Percentiles rank a stretch among this genome's conserved stretches.
Conservation (phyloP, 2,329 filamentous ascomycete species). For the Volutella citrinella region DNA sequence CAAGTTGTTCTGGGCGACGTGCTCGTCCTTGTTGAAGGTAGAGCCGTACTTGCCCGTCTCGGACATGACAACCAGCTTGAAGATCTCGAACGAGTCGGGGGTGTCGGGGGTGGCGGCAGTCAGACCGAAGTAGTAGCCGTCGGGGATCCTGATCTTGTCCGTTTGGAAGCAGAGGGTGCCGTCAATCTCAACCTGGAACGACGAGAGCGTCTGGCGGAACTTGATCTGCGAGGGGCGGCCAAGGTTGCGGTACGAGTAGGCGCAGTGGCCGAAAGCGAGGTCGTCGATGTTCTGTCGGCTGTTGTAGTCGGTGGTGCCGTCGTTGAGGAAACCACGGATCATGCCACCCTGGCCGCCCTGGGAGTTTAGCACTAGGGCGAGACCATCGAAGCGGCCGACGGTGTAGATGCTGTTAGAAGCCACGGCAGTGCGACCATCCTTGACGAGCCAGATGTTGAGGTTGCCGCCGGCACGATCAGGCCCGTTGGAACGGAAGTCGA, state of each 20-base stretch:
- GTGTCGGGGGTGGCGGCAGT: constrained; percentile 86
- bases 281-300: constrained; percentile 74
- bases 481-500: constrained; percentile 85
- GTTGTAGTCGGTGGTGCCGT: constrained; percentile 78
- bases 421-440: constrained; percentile 62
- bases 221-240: constrained; percentile 79
- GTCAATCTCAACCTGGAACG: constrained; percentile 79
- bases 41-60: constrained; percentile 37
- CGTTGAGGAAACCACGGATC: constrained; percentile 90
- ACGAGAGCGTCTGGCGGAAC: constrained; percentile 60
- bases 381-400: constrained; percentile 80
- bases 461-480: constrained; percentile 84
- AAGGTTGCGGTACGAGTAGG: constrained; percentile 86
- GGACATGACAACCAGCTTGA: constrained; percentile 75
- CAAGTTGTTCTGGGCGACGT: constrained; percentile 27
- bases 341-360: constrained; percentile 76
- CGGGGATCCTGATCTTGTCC: constrained; percentile 72
- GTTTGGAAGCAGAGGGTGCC: constrained; percentile 80
- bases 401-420: constrained; percentile 80
- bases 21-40: constrained; percentile 27
- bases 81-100: constrained; percentile 91
- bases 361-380: constrained; percentile 82
- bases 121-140: constrained; percentile 81
- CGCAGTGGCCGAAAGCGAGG: constrained; percentile 90
- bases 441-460: constrained; percentile 88